Evolutionary conservation across 2,329 filamentous ascomycete species (phyloP), one percentile per base, ranked within the genome.

Genomic region (Neofusicoccum ribis): DNA sequence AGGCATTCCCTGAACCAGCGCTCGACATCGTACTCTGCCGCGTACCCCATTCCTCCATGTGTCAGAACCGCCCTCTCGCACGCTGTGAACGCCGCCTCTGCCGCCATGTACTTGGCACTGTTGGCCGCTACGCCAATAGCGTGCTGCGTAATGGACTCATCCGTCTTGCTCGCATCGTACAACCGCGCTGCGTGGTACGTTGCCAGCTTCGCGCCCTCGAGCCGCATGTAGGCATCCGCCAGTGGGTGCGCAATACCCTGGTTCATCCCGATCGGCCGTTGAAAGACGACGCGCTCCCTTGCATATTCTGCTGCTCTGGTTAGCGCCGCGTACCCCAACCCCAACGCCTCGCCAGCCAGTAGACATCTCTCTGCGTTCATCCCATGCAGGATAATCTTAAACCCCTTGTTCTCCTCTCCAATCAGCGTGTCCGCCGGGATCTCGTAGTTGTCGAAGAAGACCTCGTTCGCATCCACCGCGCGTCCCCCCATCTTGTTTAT

Each of bases 401-500:
- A 96, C 0, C 92, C 92, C 65, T 91, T 83, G 5, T 88, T 88
- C 74, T 95, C 90, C 37, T 85, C 73, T 0, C 92, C 92, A 47
- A 96, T 86, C 0, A 94, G 79, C 0, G 86, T 82, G 46, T 86
- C 81, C 0, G 83, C 83, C 0, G 89, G 86, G 14, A 95, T 86
- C 3, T 77, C 75, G 75, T 93, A 96, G 69, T 89, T 86, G 75
- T 95, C 91, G 73, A 96, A 95, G 76, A 96, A 96, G 1, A 96
- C 89, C 73, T 95, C 91, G 69, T 96, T 96, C 0, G 91, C 91
- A 71, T 95, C 91, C 1, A 96, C 87, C 0, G 91, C 91, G 12
- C 91, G 82, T 0, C 91, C 90, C 8, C 92, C 92, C 91, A 96
- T 95, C 76, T 96, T 96, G 76, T 86, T 88, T 70, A 96, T 96